Evolutionary conservation across 2,329 filamentous ascomycete species (phyloP).

Genomic region (Aspergillus thermomutatus): DNA sequence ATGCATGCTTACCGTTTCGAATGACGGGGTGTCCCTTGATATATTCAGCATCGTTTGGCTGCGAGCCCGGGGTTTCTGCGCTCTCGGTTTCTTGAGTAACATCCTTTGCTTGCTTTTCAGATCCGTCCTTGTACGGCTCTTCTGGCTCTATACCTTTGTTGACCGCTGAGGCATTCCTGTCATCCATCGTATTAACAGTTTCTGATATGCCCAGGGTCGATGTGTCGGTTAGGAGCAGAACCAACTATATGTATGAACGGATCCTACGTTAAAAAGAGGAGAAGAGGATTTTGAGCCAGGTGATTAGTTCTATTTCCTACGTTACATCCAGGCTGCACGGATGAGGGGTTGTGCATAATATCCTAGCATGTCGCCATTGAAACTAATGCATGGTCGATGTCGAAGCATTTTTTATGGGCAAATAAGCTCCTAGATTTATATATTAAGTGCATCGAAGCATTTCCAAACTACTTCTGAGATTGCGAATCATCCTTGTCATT

Average conservation of each 20-base stretch:
- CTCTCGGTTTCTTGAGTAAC: neutral
- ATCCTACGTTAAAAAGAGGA: no score
- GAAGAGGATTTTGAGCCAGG: neutral
- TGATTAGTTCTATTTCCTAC: neutral
- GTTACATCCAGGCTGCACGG: neutral
- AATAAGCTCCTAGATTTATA: neutral
- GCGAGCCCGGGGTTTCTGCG: neutral
- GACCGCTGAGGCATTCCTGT: neutral
- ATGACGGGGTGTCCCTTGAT: slow-evolving; percentile 19
- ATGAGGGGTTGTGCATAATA: neutral
- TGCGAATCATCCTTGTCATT: no score
- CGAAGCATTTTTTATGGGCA: neutral
- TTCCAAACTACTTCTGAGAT: neutral
- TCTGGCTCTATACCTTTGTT: neutral
- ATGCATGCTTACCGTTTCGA: slow-evolving; percentile 11
- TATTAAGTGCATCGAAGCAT: neutral
- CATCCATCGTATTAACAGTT: neutral
- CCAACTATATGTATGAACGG: neutral
- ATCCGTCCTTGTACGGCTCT: neutral
- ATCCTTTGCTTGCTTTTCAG: neutral
- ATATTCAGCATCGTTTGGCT: slow-evolving; percentile 7
- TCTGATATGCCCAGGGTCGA: neutral
- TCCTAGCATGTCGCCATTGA: neutral
- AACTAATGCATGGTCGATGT: neutral
- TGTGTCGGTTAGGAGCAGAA: neutral